Evolutionary conservation across 2,329 filamentous ascomycete species (phyloP).

Genomic region (Xylaria multiplex): DNA sequence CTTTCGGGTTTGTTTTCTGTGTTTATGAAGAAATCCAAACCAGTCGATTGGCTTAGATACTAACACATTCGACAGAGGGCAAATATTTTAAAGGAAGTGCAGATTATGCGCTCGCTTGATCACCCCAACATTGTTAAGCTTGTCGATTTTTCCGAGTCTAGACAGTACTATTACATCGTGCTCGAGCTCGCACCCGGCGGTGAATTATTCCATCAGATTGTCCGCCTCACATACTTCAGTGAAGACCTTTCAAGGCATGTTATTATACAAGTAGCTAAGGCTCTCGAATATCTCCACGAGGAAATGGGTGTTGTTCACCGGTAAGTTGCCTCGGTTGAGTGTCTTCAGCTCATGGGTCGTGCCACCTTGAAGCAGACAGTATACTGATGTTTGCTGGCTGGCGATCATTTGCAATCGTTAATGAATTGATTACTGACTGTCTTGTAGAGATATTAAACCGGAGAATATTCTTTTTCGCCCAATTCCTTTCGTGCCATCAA

Average conservation of each 20-base stretch:
- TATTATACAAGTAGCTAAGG: slow-evolving; percentile 93
- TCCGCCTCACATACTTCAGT: slow-evolving; percentile 97
- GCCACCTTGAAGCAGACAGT: neutral
- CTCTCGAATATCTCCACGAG: slow-evolving; percentile 92
- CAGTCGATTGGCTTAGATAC: slow-evolving; percentile 23
- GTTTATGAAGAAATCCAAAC: slow-evolving; percentile 30
- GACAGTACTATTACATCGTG: slow-evolving; percentile 97
- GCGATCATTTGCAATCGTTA: neutral
- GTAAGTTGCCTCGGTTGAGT: slow-evolving; percentile 62
- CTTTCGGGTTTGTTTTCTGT: neutral
- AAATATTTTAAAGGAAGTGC: slow-evolving; percentile 97
- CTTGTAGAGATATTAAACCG: slow-evolving; percentile 89
- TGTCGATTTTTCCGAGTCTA: slow-evolving; percentile 91
- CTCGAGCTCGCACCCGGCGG: slow-evolving; percentile 94
- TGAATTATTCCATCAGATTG: slow-evolving; percentile 98
- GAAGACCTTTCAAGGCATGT: slow-evolving; percentile 95
- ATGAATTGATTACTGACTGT: neutral
- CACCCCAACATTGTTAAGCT: slow-evolving; percentile 96
- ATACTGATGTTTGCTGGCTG: too few species aligned
- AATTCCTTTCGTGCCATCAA: slow-evolving; percentile 81
- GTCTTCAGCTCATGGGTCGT: neutral
- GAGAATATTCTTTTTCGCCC: slow-evolving; percentile 96
- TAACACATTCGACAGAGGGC: slow-evolving; percentile 73
- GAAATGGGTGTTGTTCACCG: slow-evolving; percentile 95
- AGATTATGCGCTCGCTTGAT: slow-evolving; percentile 97